Evolutionary conservation across 148 eudicot genomes (phyloP), one percentile per base, ranked within the genome.

Genomic region (Silene conica): DNA sequence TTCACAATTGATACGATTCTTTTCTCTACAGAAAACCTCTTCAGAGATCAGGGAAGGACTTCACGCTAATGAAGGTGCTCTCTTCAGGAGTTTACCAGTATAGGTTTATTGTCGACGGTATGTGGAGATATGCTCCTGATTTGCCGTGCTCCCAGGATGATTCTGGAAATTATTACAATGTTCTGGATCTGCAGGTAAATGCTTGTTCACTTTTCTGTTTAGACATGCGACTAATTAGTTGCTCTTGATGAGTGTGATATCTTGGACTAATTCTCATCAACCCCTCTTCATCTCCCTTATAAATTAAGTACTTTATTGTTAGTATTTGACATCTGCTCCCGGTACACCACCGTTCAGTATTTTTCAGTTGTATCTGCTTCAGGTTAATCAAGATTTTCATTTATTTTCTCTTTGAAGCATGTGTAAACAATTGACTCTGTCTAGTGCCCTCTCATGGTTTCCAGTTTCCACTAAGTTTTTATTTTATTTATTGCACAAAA

Each of bases 41-140:
- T 74, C 91, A 91, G 79, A 82, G 81, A 83, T 87, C 92, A 19
- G 97, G 95, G 66, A 87, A 89, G 72, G 92, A 91, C 72, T 93
- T 89, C 75, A 84, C 89, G 25, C 86, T 93, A 54, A 76, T 89
- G 92, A 91, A 91, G 69, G 91, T 93, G 78, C 92, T 93, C 20
- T 88, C 92, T 72, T 88, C 97, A 18, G 98, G 98, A 31, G 90
- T 89, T 75, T 93, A 93, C 84, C 93, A 79, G 50, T 93, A 84
- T 62, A 86, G 87, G 80, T 93, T 91, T 84, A 66, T 89, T 72
- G 92, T 93, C 64, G 98, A 91, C 74, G 98, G 97, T 22, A 78
- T 82, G 41, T 83, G 86, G 88, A 86, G 84, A 82, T 79, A 86
- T 76, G 81, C 95, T 43, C 89, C 89, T 18, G 97, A 93, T 66